Evolutionary conservation across 225 moss, liverwort and hornwort species (phyloP).

Genomic region (Asterella californica): DNA sequence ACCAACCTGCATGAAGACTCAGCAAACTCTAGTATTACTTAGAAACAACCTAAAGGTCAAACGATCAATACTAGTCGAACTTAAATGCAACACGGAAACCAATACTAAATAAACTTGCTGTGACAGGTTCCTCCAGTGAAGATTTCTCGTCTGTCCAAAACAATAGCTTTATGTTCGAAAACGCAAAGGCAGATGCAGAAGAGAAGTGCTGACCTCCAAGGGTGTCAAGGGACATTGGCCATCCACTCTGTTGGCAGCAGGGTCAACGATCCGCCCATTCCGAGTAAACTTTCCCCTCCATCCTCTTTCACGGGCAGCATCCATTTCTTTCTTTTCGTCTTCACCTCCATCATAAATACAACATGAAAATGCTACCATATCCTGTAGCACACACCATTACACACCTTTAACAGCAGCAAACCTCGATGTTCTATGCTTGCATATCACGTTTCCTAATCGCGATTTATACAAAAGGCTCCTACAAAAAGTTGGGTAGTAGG

Average conservation of each 20-base stretch:
- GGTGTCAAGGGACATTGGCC: conserved; percentile 98
- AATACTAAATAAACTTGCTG: too few relatives aligned
- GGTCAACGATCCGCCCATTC: conserved; percentile 58
- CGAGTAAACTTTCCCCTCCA: conserved; percentile 96
- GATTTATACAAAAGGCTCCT: background rate
- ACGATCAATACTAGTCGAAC: too few relatives aligned
- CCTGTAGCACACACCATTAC: conserved; percentile 38
- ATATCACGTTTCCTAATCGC: background rate
- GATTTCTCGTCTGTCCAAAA: background rate
- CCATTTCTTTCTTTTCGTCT: conserved; percentile 66
- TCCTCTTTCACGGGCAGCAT: conserved; percentile 82
- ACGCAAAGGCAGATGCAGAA: background rate
- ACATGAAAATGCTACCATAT: conserved; percentile 98
- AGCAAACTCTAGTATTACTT: background rate
- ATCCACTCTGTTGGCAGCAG: conserved; percentile 68
- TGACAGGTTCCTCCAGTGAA: background rate
- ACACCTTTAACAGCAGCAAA: background rate
- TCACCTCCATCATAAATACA: conserved; percentile 86
- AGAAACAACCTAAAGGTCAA: background rate
- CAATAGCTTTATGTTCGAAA: too few relatives aligned
- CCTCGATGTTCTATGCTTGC: background rate
- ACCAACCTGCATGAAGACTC: conserved; percentile 61
- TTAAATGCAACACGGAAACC: background rate
- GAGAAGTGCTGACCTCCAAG: conserved; percentile 62
- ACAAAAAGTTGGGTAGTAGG: background rate